Percentiles rank a stretch among this genome's conserved stretches.
Evolutionary conservation across 495 filamentous ascomycete species (phyloP).

Genomic region (Clohesyomyces aquaticus): DNA sequence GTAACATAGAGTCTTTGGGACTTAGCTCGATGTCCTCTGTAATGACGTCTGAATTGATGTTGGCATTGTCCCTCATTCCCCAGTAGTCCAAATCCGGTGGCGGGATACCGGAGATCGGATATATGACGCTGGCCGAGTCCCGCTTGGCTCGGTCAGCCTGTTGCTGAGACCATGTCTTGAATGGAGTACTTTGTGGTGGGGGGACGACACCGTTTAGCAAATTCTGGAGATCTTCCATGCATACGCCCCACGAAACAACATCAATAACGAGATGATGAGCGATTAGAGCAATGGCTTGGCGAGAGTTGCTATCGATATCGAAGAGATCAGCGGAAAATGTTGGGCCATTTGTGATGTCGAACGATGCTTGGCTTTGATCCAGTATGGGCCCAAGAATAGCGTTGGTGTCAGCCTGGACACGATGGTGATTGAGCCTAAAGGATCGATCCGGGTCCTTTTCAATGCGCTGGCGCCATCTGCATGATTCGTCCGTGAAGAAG

Average conservation of each 20-base stretch:
- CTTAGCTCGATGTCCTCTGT: constrained; percentile 33
- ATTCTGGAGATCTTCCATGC: constrained; percentile 39
- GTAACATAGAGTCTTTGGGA: constrained; percentile 26
- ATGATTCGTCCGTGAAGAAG: constrained; percentile 47
- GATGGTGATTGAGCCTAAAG: constrained; percentile 29
- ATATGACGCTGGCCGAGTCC: constrained; percentile 11
- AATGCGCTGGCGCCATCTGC: constrained; percentile 32
- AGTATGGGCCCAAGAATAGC: constrained; percentile 14
- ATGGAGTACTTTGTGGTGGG: constrained; percentile 33
- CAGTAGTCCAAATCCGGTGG: constrained; percentile 34
- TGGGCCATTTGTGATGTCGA: constrained; percentile 34
- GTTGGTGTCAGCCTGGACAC: background rate
- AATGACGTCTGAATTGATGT: constrained; percentile 36
- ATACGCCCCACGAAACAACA: constrained; percentile 40
- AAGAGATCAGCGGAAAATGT: constrained; percentile 38
- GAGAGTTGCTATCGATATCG: constrained; percentile 22
- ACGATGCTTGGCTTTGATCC: constrained; percentile 34
- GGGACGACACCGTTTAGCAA: constrained; percentile 27
- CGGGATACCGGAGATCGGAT: constrained; percentile 25
- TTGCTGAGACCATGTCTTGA: constrained; percentile 33
- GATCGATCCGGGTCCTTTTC: constrained; percentile 24
- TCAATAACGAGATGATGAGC: constrained; percentile 42
- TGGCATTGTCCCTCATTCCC: constrained; percentile 34
- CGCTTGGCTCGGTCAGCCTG: constrained; percentile 33
- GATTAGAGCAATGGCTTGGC: constrained; percentile 30